Base-by-base conservation (phyloP, 2,329 filamentous ascomycete genomes). In the Graphilbum sp. region DNA sequence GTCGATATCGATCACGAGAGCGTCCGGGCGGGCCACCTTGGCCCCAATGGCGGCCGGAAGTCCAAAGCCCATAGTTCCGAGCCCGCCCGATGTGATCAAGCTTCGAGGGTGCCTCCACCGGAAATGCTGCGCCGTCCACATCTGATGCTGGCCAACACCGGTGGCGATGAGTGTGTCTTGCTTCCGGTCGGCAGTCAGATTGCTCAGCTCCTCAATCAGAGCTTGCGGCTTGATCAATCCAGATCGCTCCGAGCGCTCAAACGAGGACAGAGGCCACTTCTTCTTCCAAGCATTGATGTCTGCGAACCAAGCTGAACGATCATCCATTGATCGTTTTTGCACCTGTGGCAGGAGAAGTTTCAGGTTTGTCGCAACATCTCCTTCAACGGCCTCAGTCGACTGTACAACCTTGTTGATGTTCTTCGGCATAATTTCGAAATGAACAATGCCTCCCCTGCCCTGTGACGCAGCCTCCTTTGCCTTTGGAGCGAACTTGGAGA, bases 361-460 rank as follows among this genome's bases (percentile, higher is more conserved):
- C 25, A 96, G 65, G 58, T 93, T 96, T 16, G 76, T 63, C 3
- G 78, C 76, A 23, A 94, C 84, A 53, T 96, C 88, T 42, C 90
- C 90, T 61, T 94, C 88, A 16, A 96, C 79, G 34, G 90, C 88
- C 62, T 95, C 86, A 32, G 83, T 95, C 8, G 88, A 87, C 62
- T 96, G 85, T 13, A 98, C 81, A 32, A 96, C 87, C 72, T 96
- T 98, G 75, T 96, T 96, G 64, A 96, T 96, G 67, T 98, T 96
- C 77, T 98, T 98, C 50, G 90, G 88, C 79, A 96, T 81, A 52
- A 98, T 88, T 57, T 96, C 88, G 52, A 96, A 96, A 60, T 98
- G 88, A 15, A 96, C 73, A 51, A 98, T 96, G 52, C 90, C 90
- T 50, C 90, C 90, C 45, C 86, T 81, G 38, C 77, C 77, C 62